Base-by-base conservation (phyloP, 441 rosid genomes). In the Dalechampia spathulata region DNA sequence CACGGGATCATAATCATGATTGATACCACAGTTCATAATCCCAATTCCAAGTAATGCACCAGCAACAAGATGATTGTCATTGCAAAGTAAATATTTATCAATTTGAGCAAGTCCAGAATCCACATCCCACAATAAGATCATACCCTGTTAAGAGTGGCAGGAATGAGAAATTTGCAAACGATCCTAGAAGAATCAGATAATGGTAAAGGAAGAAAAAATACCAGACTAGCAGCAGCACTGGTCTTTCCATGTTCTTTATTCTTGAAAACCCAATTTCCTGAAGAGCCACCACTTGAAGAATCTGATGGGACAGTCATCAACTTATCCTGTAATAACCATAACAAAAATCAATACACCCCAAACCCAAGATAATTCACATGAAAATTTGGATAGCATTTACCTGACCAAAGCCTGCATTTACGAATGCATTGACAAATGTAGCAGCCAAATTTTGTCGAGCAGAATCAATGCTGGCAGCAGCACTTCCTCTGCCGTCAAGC, bases 141-240 rank as follows among this genome's bases (percentile, higher is more conserved):
- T 94, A 52, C 99, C 99, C 99, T 92, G 55, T 12, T n/a, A 59
- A 38, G 62, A 45, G 49, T 59, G 59, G n/a, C n/a, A 27, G 27
- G n/a, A 25, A 52, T 70, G 16, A 66, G 62, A 71, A 65, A 52
- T 63, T 40, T 60, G 54, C 47, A 48, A 22, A 47, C 19, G 28
- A 5, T n/a, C 32, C 22, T 41, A 22, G n/a, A 41, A 13, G 37
- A 37, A 46, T 46, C 7, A 54, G 21, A 8, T 40, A 21, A 53
- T 8, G 17, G 5, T 27, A 55, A 59, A 58, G 28, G 39, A 57
- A 61, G 15, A 38, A 59, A 57, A 38, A 74, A 40, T 73, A 91
- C 98, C 87, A 93, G 71, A 79, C 99, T 93, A 43, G 99, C 97
- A 54, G 93, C 93, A 60, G 97, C 97, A 77, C 99, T 93, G 64